A percentile compares a stretch with the other conserved stretches of the same genome.
Conservation (phyloP, 2,329 filamentous ascomycete species). For the Fusarium avenaceum region DNA sequence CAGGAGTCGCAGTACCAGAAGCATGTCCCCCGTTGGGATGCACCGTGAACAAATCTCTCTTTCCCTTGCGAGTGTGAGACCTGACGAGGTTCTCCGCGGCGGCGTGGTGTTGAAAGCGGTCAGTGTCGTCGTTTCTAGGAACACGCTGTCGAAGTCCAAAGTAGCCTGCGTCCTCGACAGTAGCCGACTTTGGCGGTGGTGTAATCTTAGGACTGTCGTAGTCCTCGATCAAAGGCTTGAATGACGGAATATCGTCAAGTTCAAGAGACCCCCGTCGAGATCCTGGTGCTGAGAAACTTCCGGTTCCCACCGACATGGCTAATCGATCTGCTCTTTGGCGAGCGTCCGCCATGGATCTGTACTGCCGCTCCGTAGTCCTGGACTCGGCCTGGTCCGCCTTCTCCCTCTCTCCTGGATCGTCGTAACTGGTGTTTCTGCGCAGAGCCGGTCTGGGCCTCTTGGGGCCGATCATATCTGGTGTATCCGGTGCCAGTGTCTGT, state of each 20-base stretch:
- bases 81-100: slow-evolving; percentile 54
- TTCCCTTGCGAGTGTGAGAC: slow-evolving; percentile 52
- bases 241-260: slow-evolving; percentile 47
- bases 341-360: slow-evolving; percentile 58
- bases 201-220: slow-evolving; percentile 46
- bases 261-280: slow-evolving; percentile 56
- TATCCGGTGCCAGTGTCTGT: slow-evolving; percentile 13
- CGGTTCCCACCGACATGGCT: slow-evolving; percentile 57
- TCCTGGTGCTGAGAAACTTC: slow-evolving; percentile 55
- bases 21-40: slow-evolving; percentile 44
- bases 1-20: slow-evolving; percentile 57
- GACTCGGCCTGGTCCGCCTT: slow-evolving; percentile 58
- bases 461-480: slow-evolving; percentile 37
- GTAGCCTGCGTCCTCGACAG: slow-evolving; percentile 32
- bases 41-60: slow-evolving; percentile 52
- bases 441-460: slow-evolving; percentile 56
- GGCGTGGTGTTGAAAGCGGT: slow-evolving; percentile 45
- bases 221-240: slow-evolving; percentile 52
- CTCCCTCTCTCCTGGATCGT: slow-evolving; percentile 57
- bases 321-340: slow-evolving; percentile 56
- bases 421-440: slow-evolving; percentile 60
- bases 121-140: slow-evolving; percentile 34
- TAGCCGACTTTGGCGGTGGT: slow-evolving; percentile 34
- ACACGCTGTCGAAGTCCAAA: slow-evolving; percentile 45
- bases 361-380: slow-evolving; percentile 54